Percentiles rank a stretch among this genome's conserved stretches.
These are phyloP conservation scores for Rosa chinensis DNA, from an alignment of 306 rosid genomes.

Conservation along the genomic window DNA sequence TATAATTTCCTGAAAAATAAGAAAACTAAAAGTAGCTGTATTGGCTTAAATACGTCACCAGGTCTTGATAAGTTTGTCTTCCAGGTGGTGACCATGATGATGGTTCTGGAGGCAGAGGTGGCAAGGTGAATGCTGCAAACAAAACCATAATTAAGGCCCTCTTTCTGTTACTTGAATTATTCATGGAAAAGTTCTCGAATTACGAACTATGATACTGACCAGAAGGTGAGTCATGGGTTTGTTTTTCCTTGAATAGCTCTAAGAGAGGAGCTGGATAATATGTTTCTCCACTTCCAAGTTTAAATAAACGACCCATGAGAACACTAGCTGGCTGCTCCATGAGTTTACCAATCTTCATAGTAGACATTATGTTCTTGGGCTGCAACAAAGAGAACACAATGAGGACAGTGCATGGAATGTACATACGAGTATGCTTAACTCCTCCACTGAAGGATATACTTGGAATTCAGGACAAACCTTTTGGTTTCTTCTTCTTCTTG, in stretches of 20 bases:
- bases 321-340: constrained; percentile 1
- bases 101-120: constrained; percentile 56
- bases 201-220: constrained; percentile 47
- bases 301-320: constrained; percentile 49
- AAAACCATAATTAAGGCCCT: constrained; percentile 17
- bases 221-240: constrained; percentile 53
- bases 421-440: too few species aligned
- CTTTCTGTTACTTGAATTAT: background rate
- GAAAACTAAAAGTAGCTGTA: constrained; percentile 18
- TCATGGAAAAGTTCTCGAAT: background rate
- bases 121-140: constrained; percentile 48
- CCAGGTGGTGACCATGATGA: constrained; percentile 46
- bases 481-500: constrained; percentile 59
- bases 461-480: constrained; percentile 46
- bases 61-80: constrained; percentile 36
- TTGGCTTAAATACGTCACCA: constrained; percentile 45
- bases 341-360: constrained; percentile 41
- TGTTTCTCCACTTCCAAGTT: constrained; percentile 42
- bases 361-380: constrained; percentile 38
- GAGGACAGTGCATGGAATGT: too few species aligned
- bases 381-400: constrained; percentile 39
- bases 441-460: too few species aligned
- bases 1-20: constrained; percentile 2
- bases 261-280: constrained; percentile 73
- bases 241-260: constrained; percentile 58